Evolutionary conservation across 192 early-diverging fungal genomes (phyloP).

Genomic region (Podila minutissima): DNA sequence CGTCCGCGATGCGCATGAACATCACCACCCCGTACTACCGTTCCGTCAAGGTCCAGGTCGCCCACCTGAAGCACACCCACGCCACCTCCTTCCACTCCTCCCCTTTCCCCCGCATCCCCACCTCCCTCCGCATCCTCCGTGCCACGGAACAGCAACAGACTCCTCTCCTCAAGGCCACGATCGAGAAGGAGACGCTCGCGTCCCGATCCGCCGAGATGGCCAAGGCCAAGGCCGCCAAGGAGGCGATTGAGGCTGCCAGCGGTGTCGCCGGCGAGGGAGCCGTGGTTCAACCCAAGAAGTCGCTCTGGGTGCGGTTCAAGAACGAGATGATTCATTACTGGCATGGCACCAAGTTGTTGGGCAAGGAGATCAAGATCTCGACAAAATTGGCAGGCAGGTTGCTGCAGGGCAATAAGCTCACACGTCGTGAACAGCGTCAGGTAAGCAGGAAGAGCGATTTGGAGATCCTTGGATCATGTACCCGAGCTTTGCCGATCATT

Average conservation of each 20-base stretch:
- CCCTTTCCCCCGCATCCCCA: slow-evolving; percentile 41
- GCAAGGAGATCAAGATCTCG: slow-evolving; percentile 88
- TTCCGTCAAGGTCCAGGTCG: slow-evolving; percentile 38
- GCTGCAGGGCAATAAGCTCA: slow-evolving; percentile 78
- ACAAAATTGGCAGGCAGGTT: slow-evolving; percentile 79
- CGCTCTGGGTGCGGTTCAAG: slow-evolving; percentile 81
- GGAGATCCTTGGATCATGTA: too few species aligned
- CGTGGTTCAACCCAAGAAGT: slow-evolving; percentile 59
- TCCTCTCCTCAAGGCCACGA: slow-evolving; percentile 33
- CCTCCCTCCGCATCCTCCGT: slow-evolving; percentile 33
- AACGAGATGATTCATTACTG: slow-evolving; percentile 91
- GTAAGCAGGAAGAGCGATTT: slow-evolving; percentile 42
- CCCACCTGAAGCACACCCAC: background rate
- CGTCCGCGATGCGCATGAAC: slow-evolving; percentile 37
- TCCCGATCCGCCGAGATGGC: slow-evolving; percentile 52
- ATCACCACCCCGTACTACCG: slow-evolving; percentile 42
- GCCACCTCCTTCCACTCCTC: slow-evolving; percentile 34
- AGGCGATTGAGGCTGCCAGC: slow-evolving; percentile 28
- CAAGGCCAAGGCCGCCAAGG: slow-evolving; percentile 45
- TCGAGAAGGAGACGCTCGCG: slow-evolving; percentile 48
- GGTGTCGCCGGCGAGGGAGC: slow-evolving; percentile 39
- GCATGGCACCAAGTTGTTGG: slow-evolving; percentile 92
- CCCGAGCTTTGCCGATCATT: too few species aligned
- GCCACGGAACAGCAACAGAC: slow-evolving; percentile 24
- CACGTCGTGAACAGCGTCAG: slow-evolving; percentile 87